phyloP scores from a whole-genome alignment of 371 early-diverging fungal genomes.

The Polyrhizophydium stewartii region DNA sequence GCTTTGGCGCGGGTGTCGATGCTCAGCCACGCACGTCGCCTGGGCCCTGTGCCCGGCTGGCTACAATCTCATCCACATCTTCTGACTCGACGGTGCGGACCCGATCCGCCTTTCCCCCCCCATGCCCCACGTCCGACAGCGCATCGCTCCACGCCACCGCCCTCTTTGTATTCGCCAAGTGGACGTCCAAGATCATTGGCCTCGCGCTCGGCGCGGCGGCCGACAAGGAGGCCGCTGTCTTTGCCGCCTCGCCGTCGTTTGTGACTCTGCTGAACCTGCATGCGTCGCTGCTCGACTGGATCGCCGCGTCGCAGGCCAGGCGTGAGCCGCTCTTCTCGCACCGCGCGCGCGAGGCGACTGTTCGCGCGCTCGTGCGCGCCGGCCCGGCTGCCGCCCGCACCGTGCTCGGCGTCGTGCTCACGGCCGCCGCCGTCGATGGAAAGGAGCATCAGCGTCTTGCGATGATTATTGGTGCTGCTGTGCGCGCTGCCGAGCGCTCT shows the following conservation, averaged over 20 bases:
- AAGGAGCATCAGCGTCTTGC: not conserved
- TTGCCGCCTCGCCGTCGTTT: slow-evolving; percentile 1
- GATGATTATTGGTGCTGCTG: slow-evolving; percentile 12
- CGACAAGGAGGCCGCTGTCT: not conserved
- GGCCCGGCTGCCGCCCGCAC: not conserved
- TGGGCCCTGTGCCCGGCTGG: too few species aligned
- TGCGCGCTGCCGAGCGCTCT: not conserved
- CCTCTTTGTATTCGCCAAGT: not conserved
- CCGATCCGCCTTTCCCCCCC: too few species aligned
- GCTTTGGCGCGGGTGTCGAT: too few species aligned
- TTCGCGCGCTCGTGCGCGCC: not conserved
- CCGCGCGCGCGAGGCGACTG: not conserved
- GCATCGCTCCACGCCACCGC: slow-evolving; percentile 2
- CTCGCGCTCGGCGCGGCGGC: not conserved
- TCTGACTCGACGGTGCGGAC: too few species aligned
- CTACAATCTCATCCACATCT: too few species aligned
- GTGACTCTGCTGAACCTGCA: not conserved
- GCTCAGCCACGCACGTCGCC: too few species aligned
- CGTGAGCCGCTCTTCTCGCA: not conserved
- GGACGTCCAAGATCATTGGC: not conserved
- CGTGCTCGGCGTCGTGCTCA: slow-evolving; percentile 10
- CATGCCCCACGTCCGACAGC: not conserved
- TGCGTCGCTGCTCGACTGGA: not conserved
- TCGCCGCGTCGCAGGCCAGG: not conserved
- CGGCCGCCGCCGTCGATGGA: slow-evolving; percentile 16